Conservation (phyloP, 495 filamentous ascomycete species). For the Tuber microsphaerosporum region DNA sequence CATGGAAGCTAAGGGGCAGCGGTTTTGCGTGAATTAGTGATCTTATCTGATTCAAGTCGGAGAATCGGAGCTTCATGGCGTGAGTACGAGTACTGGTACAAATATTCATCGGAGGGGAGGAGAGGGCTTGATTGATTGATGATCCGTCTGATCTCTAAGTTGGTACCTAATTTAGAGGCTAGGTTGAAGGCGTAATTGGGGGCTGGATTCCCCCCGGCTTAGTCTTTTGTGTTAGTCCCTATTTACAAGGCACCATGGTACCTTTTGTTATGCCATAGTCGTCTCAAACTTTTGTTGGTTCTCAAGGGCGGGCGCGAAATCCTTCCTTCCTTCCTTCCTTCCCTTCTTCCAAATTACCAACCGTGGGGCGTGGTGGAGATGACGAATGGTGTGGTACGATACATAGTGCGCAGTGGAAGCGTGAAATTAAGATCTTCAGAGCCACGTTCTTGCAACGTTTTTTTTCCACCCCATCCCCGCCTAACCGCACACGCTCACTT, state of each 20-base stretch:
- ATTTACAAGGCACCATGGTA: background rate
- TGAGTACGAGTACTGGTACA: background rate
- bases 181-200: background rate
- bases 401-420: background rate
- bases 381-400: background rate
- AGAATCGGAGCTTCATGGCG: background rate
- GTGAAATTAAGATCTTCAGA: background rate
- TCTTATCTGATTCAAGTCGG: background rate
- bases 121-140: background rate
- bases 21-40: background rate
- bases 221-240: background rate
- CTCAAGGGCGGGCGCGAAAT: background rate
- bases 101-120: background rate
- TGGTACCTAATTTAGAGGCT: background rate
- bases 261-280: background rate
- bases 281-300: background rate
- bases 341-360: background rate
- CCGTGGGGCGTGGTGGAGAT: background rate
- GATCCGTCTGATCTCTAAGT: background rate
- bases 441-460: conserved; percentile 2
- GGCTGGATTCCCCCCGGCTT: background rate
- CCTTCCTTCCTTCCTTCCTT: background rate
- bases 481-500: background rate
- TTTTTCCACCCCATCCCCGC: background rate
- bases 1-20: background rate